Percentiles rank a stretch among this genome's conserved stretches.
Conservation (phyloP, 331 rosid species). For the Rhamnella rubrinervis region DNA sequence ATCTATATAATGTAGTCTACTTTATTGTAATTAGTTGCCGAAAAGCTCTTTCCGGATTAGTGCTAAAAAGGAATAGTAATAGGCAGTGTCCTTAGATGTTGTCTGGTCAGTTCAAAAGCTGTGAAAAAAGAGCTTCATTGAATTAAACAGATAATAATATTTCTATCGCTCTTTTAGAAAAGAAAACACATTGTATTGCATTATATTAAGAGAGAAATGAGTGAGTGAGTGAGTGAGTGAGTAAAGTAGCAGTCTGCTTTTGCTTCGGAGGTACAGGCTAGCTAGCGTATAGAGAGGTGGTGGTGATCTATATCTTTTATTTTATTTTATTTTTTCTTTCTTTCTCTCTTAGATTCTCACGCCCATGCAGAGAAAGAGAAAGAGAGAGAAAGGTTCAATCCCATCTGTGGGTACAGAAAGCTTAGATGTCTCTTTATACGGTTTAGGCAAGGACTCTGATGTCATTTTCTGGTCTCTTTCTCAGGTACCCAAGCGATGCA, state of each 20-base stretch:
- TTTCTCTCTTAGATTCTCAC: slow-evolving; percentile 71
- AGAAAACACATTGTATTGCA: neutral
- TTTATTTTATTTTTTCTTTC: slow-evolving; percentile 15
- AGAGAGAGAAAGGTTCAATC: slow-evolving; percentile 27
- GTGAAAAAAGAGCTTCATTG: slow-evolving; percentile 25
- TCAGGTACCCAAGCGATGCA: slow-evolving; percentile 99
- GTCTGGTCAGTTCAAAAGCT: slow-evolving; percentile 51
- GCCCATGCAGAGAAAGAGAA: slow-evolving; percentile 50
- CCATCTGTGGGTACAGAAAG: slow-evolving; percentile 44
- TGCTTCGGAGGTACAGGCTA: slow-evolving; percentile 27
- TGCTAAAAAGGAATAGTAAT: slow-evolving; percentile 42
- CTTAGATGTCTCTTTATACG: slow-evolving; percentile 39
- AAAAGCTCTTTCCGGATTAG: slow-evolving; percentile 27
- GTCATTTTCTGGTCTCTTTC: slow-evolving; percentile 85
- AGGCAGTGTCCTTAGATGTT: slow-evolving; percentile 46
- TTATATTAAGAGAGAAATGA: slow-evolving; percentile 11
- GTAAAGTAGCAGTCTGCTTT: slow-evolving; percentile 37
- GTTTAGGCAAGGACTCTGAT: slow-evolving; percentile 53
- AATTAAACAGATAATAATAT: slow-evolving; percentile 23
- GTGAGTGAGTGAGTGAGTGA: slow-evolving; percentile 22
- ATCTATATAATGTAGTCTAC: neutral
- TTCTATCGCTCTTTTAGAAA: slow-evolving; percentile 3
- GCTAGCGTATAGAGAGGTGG: neutral
- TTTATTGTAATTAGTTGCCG: slow-evolving; percentile 1
- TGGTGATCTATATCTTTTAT: neutral